phyloP scores from a whole-genome alignment of 306 rosid genomes.

The Rosa lucieae region DNA sequence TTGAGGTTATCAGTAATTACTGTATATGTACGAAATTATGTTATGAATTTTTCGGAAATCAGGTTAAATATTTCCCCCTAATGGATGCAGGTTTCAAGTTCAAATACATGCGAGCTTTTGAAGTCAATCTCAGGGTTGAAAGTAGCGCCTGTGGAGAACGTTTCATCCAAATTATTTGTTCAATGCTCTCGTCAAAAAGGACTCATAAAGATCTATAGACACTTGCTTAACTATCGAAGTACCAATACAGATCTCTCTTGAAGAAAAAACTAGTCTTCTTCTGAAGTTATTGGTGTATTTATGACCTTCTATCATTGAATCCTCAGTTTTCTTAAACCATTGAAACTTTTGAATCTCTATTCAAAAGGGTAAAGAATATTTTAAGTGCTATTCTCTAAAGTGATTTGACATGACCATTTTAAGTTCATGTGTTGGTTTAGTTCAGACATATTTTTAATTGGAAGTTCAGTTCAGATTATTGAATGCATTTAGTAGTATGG shows the following conservation, averaged over 20 bases:
- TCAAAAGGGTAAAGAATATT: neutral
- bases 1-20: conserved; percentile 61
- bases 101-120: conserved; percentile 79
- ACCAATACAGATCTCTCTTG: conserved; percentile 20
- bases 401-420: neutral
- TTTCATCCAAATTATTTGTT: conserved; percentile 89
- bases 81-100: conserved; percentile 81
- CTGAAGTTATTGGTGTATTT: neutral
- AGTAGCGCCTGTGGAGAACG: conserved; percentile 91
- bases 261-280: conserved; percentile 5
- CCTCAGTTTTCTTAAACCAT: neutral
- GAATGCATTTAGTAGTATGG: neutral
- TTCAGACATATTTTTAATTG: neutral
- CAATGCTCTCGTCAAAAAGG: conserved; percentile 99
- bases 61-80: conserved; percentile 28
- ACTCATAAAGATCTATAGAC: conserved; percentile 93
- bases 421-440: neutral
- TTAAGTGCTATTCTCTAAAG: neutral
- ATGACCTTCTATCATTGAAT: neutral
- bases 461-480: neutral
- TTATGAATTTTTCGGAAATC: neutral
- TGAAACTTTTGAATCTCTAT: neutral
- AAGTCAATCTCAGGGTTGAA: conserved; percentile 83
- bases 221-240: conserved; percentile 92
- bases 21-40: conserved; percentile 14